Conservation (phyloP, 1,284 basidiomycete genomes). For the Fomitopsis betulina region DNA sequence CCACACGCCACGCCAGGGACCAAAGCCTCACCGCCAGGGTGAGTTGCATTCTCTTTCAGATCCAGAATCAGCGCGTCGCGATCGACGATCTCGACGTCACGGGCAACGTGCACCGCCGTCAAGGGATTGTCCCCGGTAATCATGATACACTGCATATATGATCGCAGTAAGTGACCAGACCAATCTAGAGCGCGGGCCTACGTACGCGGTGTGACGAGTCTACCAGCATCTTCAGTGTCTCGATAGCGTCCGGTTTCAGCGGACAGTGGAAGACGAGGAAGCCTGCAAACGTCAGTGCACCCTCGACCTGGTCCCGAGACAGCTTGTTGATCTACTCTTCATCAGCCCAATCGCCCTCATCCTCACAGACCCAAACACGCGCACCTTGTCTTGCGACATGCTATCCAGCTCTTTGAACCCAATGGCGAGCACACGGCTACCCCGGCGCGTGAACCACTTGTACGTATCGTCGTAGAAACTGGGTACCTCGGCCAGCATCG, state of each 20-base stretch:
- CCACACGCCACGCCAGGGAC: background rate
- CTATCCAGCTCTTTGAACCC: constrained; percentile 79
- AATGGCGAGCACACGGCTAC: constrained; percentile 87
- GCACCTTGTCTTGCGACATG: constrained; percentile 63
- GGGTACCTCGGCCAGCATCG: constrained; percentile 76
- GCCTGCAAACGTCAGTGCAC: constrained; percentile 74
- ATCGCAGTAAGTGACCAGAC: background rate
- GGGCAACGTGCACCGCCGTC: constrained; percentile 91
- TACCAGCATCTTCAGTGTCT: constrained; percentile 85
- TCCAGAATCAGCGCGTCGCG: constrained; percentile 90
- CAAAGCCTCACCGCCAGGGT: constrained; percentile 52
- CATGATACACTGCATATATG: constrained; percentile 76
- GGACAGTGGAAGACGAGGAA: constrained; percentile 98
- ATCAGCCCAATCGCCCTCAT: background rate
- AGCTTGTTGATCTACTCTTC: constrained; percentile 77
- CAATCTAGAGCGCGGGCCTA: constrained; percentile 11
- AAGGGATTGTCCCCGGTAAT: constrained; percentile 97
- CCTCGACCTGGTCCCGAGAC: constrained; percentile 76
- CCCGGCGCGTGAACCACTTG: constrained; percentile 88
- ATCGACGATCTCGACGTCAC: constrained; percentile 94
- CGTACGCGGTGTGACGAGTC: constrained; percentile 91
- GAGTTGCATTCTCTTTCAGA: constrained; percentile 72
- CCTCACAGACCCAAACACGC: constrained; percentile 3
- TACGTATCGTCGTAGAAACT: constrained; percentile 86
- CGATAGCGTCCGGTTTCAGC: constrained; percentile 88